Percentiles rank a stretch among this genome's conserved stretches.
phyloP scores from a whole-genome alignment of 306 rosid species.

The Rosa chinensis region DNA sequence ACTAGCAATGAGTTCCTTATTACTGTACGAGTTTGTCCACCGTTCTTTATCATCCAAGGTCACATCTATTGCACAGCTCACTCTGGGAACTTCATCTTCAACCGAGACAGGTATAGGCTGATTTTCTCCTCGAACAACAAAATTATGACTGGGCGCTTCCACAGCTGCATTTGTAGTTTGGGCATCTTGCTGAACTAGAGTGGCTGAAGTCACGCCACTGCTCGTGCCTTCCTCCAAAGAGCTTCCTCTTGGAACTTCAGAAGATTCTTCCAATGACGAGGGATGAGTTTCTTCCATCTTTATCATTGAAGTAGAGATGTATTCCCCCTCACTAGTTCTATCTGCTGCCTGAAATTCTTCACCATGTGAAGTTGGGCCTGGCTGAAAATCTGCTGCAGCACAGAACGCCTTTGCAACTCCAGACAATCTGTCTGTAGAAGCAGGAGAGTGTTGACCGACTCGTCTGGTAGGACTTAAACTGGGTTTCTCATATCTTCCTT shows the following conservation, averaged over 20 bases:
- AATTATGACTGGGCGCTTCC: slow-evolving; percentile 29
- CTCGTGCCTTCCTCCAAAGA: slow-evolving; percentile 23
- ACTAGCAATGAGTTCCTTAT: slow-evolving; percentile 35
- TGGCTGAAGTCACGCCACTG: slow-evolving; percentile 28
- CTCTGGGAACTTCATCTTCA: slow-evolving; percentile 36
- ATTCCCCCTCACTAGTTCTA: neutral
- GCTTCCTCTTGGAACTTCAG: slow-evolving; percentile 34
- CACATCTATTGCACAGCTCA: slow-evolving; percentile 28
- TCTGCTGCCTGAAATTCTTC: slow-evolving; percentile 21
- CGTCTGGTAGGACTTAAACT: neutral
- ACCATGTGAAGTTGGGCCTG: slow-evolving; percentile 1
- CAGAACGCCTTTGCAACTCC: slow-evolving; percentile 27
- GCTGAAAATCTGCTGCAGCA: slow-evolving; percentile 18
- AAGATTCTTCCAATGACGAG: slow-evolving; percentile 35
- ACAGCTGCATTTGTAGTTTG: slow-evolving; percentile 28
- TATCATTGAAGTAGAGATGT: slow-evolving; percentile 17
- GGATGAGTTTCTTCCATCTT: slow-evolving; percentile 32
- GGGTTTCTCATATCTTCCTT: slow-evolving; percentile 26
- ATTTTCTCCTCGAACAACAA: slow-evolving; percentile 31
- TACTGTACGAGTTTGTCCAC: slow-evolving; percentile 23
- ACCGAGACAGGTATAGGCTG: slow-evolving; percentile 18
- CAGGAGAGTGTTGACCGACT: slow-evolving; percentile 12
- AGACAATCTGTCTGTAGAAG: slow-evolving; percentile 21
- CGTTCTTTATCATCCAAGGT: slow-evolving; percentile 27
- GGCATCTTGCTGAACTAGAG: slow-evolving; percentile 30